These are phyloP conservation scores for Curvularia sp. DNA, from an alignment of 2,329 filamentous ascomycete genomes.

Conservation along the genomic window DNA sequence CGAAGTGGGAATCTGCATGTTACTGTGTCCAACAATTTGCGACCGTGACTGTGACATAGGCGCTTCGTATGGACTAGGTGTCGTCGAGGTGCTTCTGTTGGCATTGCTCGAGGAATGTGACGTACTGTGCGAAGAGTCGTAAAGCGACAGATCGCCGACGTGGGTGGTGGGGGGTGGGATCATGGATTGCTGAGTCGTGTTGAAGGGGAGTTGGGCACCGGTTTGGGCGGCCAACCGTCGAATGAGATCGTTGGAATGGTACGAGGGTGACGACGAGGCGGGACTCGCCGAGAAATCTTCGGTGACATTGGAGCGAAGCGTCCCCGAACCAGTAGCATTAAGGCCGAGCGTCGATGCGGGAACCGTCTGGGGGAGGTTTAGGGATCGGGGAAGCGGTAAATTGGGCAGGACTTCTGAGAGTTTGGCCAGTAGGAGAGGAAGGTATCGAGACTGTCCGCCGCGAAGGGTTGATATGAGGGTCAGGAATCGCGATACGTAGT, in stretches of 20 bases:
- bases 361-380: slow-evolving; percentile 41
- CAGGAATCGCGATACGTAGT: slow-evolving; percentile 73
- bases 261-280: slow-evolving; percentile 38
- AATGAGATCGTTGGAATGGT: slow-evolving; percentile 45
- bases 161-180: slow-evolving; percentile 41
- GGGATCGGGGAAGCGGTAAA: slow-evolving; percentile 46
- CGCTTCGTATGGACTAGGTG: slow-evolving; percentile 44
- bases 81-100: slow-evolving; percentile 43
- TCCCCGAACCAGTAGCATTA: slow-evolving; percentile 30
- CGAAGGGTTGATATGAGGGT: slow-evolving; percentile 73
- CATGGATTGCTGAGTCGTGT: slow-evolving; percentile 41
- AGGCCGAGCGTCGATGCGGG: slow-evolving; percentile 40
- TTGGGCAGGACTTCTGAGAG: slow-evolving; percentile 73
- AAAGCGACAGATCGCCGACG: slow-evolving; percentile 46
- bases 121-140: slow-evolving; percentile 43
- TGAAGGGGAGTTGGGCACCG: slow-evolving; percentile 46
- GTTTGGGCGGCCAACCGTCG: slow-evolving; percentile 47
- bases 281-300: slow-evolving; percentile 40
- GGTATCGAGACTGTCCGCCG: slow-evolving; percentile 76
- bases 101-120: slow-evolving; percentile 44
- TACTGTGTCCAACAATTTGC: slow-evolving; percentile 32
- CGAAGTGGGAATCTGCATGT: slow-evolving; percentile 35
- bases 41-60: slow-evolving; percentile 36
- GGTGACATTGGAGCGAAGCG: slow-evolving; percentile 40
- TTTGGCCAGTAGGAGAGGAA: slow-evolving; percentile 78